Conservation (phyloP, 2,329 filamentous ascomycete genomes). For the Exophiala phaeomuriformis region DNA sequence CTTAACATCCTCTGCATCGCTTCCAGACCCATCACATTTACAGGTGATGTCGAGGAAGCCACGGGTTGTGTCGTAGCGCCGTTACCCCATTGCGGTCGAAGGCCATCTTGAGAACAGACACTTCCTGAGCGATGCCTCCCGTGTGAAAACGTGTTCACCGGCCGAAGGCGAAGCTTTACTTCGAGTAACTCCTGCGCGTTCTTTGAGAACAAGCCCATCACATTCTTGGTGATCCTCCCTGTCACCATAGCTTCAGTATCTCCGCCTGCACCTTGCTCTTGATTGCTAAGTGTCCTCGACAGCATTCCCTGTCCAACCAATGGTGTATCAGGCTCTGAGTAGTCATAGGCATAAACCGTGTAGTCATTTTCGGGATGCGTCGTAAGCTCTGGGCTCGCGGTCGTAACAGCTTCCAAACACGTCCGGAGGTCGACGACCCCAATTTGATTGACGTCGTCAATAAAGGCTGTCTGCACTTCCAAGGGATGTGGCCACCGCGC, state of each 20-base stretch:
- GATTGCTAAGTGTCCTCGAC: conserved; percentile 68
- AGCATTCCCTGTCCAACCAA: conserved; percentile 93
- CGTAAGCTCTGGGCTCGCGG: conserved; percentile 76
- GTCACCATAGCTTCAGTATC: conserved; percentile 58
- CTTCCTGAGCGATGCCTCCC: conserved; percentile 24
- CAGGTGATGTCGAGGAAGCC: conserved; percentile 31
- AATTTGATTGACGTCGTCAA: conserved; percentile 74
- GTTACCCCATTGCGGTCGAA: conserved; percentile 18
- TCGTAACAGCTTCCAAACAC: conserved; percentile 74
- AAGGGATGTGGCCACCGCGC: conserved; percentile 75
- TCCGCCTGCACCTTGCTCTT: conserved; percentile 38
- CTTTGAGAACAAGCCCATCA: conserved; percentile 74
- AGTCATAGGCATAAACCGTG: conserved; percentile 95
- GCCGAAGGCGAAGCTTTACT: conserved; percentile 80
- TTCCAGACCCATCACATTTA: conserved; percentile 40
- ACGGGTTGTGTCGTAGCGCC: conserved; percentile 22
- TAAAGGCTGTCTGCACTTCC: conserved; percentile 67
- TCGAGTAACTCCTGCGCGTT: conserved; percentile 79
- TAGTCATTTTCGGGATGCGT: conserved; percentile 70
- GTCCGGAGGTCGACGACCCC: conserved; percentile 80
- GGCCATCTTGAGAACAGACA: conserved; percentile 24
- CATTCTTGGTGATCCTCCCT: conserved; percentile 80
- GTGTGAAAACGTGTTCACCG: conserved; percentile 48
- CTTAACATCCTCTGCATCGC: conserved; percentile 40
- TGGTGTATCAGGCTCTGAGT: conserved; percentile 87